Percentiles rank a stretch among this genome's conserved stretches.
Conservation (phyloP, 768 basidiomycete species). For the Rhodotorula diobovata region DNA sequence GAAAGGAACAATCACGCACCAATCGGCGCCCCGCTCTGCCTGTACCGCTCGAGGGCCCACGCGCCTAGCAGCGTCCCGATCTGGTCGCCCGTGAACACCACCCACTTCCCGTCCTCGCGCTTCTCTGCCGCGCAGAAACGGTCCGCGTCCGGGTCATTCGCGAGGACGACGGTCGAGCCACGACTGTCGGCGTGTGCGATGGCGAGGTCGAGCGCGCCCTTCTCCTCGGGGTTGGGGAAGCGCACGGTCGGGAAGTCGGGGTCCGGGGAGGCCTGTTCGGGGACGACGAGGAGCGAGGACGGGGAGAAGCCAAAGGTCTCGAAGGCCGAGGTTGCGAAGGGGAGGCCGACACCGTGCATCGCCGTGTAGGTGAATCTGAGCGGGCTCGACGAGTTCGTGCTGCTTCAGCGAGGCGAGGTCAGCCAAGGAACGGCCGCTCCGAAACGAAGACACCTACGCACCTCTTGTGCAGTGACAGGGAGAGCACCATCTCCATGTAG, state of each 20-base stretch:
- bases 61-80: conserved; percentile 59
- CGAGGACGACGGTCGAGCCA: conserved; percentile 64
- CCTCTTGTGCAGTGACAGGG: conserved; percentile 40
- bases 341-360: conserved; percentile 82
- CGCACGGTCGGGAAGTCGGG: conserved; percentile 78
- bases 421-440: neutral
- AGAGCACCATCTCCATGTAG: conserved; percentile 55
- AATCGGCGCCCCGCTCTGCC: neutral
- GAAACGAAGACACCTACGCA: neutral
- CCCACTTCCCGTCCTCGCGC: conserved; percentile 55
- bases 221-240: conserved; percentile 88
- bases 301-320: conserved; percentile 59
- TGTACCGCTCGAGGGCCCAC: conserved; percentile 51
- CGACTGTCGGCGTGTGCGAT: conserved; percentile 58
- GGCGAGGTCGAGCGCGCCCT: conserved; percentile 66
- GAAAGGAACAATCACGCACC: neutral
- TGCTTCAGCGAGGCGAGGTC: neutral
- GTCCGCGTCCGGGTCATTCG: conserved; percentile 77
- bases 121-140: conserved; percentile 30
- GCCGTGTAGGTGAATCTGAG: conserved; percentile 77
- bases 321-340: conserved; percentile 60
- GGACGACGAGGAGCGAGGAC: conserved; percentile 53
- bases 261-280: conserved; percentile 66
- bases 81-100: conserved; percentile 76
- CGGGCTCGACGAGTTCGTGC: conserved; percentile 47